phyloP scores from a whole-genome alignment of 306 rosid species.

The Hylodesmum podocarpum region DNA sequence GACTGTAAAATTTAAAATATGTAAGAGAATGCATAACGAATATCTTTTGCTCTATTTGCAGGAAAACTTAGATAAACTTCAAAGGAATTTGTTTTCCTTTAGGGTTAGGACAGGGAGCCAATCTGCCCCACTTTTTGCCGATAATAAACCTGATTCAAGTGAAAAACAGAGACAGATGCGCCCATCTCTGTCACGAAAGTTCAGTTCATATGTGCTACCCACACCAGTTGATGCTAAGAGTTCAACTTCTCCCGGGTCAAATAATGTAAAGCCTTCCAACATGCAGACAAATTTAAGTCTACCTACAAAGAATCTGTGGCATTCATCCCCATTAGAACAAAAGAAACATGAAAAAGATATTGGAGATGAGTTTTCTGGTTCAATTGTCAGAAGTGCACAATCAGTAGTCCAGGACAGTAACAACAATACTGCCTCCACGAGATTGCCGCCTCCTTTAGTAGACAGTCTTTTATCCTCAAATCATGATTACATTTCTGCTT shows the following conservation, averaged over 20 bases:
- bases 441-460: conserved; percentile 63
- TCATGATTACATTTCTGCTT: conserved; percentile 47
- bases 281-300: conserved; percentile 39
- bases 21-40: not conserved
- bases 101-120: conserved; percentile 63
- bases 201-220: conserved; percentile 84
- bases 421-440: conserved; percentile 49
- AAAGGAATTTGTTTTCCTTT: conserved; percentile 52
- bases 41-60: conserved; percentile 45
- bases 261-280: conserved; percentile 42
- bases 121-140: conserved; percentile 91
- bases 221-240: conserved; percentile 70
- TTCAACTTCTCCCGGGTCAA: conserved; percentile 52
- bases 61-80: conserved; percentile 64
- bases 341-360: conserved; percentile 47
- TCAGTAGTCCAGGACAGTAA: conserved; percentile 82
- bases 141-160: conserved; percentile 53
- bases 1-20: not conserved
- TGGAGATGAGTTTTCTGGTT: conserved; percentile 50
- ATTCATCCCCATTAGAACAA: conserved; percentile 77
- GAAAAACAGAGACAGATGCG: conserved; percentile 67
- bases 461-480: conserved; percentile 47
- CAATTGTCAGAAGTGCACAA: conserved; percentile 36
- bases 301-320: conserved; percentile 66
- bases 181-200: conserved; percentile 74